Evolutionary conservation across 495 filamentous ascomycete genomes (phyloP), one percentile per base, ranked within the genome.

Genomic region (Talaromyces liani): DNA sequence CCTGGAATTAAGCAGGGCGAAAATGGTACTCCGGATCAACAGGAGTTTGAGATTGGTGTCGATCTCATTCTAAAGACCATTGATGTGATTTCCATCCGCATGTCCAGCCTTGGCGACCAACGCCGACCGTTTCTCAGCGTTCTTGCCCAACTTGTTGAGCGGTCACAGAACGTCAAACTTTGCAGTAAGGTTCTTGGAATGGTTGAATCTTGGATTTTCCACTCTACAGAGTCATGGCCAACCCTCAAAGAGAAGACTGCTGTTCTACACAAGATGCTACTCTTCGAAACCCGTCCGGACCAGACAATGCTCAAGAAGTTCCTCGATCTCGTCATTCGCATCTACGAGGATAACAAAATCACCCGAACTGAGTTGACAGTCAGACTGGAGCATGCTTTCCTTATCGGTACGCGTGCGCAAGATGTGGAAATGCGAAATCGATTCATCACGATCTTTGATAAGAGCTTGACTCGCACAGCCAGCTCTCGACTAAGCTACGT

Each of bases 191-290:
- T 99, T 51, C 77, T 99, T 8, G 85, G 89, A 25, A 93, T 98
- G 84, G 93, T 97, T n/a, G 92, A 96, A 69, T 79, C 78, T 4
- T 99, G 95, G 95, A 89, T 98, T 12, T 98, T 99, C 82, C 83
- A 91, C 60, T 92, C 91, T 2, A 91, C 88, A 33, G 93, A 96
- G 63, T 90, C 91, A 4, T 96, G 93, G 84, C 95, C 95, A 2
- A 97, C 93, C 0, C 78, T 98, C 4, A 99, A 99, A 71, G 95
- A 99, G 75, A 98, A 98, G 77, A 96, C 91, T 1, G 95, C 95
- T 1, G 93, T 99, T 0, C 72, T 99, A 18, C 90, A 92, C 68
- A 99, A 99, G 75, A 99, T 99, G 95, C 77, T 97, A 45, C 85
- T 92, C 0, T 98, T 99, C 64, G 95, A 99, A 71, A 84, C 88